These are phyloP conservation scores for Scedosporium aurantiacum DNA, from an alignment of 2,329 filamentous ascomycete genomes.

Conservation along the genomic window DNA sequence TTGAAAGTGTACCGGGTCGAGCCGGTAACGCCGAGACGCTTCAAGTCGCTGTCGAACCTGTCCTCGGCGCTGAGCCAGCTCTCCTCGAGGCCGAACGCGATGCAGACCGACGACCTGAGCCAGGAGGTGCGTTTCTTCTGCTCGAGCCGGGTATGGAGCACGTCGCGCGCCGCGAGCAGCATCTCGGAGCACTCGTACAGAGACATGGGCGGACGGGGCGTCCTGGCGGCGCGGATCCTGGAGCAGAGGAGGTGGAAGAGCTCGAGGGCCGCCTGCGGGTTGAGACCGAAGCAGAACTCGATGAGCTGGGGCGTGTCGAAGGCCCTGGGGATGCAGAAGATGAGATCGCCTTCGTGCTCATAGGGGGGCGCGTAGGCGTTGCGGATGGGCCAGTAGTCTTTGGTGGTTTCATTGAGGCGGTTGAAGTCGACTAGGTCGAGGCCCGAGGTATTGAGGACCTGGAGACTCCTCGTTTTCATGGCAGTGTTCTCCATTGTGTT, in stretches of 20 bases:
- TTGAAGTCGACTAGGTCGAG: background rate
- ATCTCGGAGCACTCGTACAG: background rate
- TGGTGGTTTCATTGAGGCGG: background rate
- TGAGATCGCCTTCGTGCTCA: background rate
- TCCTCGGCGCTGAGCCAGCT: too few relatives aligned
- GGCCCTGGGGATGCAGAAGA: background rate
- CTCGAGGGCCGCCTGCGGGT: background rate
- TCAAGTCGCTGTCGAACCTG: too few relatives aligned
- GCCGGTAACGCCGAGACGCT: too few relatives aligned
- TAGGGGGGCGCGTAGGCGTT: background rate
- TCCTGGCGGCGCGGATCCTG: background rate
- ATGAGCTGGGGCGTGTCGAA: background rate
- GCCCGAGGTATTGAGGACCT: background rate
- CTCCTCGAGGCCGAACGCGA: too few relatives aligned
- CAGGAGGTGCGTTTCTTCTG: background rate
- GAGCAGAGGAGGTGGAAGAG: background rate
- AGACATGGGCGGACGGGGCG: background rate
- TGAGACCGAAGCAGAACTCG: conserved; percentile 4
- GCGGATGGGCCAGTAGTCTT: background rate
- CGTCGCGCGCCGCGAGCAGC: background rate
- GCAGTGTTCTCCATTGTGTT: too few relatives aligned
- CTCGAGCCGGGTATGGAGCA: background rate
- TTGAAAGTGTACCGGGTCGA: too few relatives aligned
- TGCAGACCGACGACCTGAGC: too few relatives aligned
- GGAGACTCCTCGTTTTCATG: background rate